Conservation (phyloP, 768 basidiomycete species). For the Tylopilus felleus region DNA sequence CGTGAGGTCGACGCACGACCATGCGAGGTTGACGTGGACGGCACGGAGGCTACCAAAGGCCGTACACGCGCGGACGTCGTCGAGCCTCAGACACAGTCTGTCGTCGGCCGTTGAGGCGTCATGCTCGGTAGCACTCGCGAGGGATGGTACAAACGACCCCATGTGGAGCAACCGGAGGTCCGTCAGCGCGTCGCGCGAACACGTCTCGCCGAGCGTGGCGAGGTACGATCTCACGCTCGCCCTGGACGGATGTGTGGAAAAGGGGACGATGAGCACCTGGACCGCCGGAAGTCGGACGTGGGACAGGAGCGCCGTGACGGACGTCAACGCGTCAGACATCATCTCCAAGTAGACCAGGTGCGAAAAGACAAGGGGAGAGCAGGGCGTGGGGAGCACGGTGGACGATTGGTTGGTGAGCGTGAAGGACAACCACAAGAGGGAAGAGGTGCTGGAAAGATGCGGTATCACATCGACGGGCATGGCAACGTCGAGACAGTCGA, state of each 20-base stretch:
- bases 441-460: not conserved
- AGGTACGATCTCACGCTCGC: not conserved
- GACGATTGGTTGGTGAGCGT: not conserved
- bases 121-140: no score
- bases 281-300: not conserved
- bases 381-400: not conserved
- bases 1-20: not conserved
- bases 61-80: no score
- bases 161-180: not conserved
- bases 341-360: constrained; percentile 2
- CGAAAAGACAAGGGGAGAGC: not conserved
- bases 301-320: not conserved
- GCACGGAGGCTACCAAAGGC: not conserved
- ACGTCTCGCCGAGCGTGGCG: no score
- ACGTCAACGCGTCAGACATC: not conserved
- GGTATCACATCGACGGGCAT: not conserved
- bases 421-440: not conserved
- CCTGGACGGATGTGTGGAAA: not conserved
- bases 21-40: constrained; percentile 2
- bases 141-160: no score
- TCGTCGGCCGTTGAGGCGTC: no score
- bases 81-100: no score
- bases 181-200: no score
- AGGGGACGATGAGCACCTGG: not conserved
- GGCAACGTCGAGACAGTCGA: no score